Evolutionary conservation across 2,329 filamentous ascomycete species (phyloP).

Genomic region (Chaetomium strumarium): DNA sequence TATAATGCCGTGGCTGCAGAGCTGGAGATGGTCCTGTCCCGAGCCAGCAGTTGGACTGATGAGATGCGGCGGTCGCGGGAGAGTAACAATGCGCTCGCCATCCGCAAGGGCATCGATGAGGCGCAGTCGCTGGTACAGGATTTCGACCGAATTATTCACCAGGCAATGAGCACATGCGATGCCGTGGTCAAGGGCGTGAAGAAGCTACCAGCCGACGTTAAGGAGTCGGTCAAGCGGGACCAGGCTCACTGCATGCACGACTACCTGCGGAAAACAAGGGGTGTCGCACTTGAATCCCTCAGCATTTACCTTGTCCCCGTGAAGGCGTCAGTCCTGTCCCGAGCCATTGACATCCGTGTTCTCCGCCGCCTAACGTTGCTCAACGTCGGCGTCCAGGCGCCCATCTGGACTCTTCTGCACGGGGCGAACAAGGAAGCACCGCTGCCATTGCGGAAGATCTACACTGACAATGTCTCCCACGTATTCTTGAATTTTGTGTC

Average conservation of each 20-base stretch:
- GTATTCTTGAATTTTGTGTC: constrained; percentile 49
- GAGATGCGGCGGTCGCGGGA: constrained; percentile 29
- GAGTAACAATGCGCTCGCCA: constrained; percentile 20
- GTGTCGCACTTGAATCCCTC: constrained; percentile 49
- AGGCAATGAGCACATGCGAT: constrained; percentile 33
- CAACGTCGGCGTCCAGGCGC: constrained; percentile 56
- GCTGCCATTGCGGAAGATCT: constrained; percentile 51
- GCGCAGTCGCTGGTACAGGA: constrained; percentile 28
- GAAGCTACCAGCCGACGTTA: constrained; percentile 14
- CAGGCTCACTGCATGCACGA: constrained; percentile 36
- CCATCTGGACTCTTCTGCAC: constrained; percentile 53
- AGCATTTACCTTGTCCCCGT: constrained; percentile 55
- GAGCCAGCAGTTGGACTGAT: constrained; percentile 27
- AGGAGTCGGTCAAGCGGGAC: constrained; percentile 11
- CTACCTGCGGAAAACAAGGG: constrained; percentile 54
- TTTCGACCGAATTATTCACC: constrained; percentile 30
- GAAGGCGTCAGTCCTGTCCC: constrained; percentile 50
- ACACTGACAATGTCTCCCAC: constrained; percentile 56
- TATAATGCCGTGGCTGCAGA: constrained; percentile 32
- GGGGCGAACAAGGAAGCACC: constrained; percentile 48
- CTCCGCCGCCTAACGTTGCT: constrained; percentile 55
- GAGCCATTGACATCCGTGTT: constrained; percentile 50
- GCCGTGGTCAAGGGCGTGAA: constrained; percentile 34
- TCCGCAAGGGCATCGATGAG: constrained; percentile 21
- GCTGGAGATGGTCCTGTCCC: constrained; percentile 29